Evolutionary conservation across 2,329 filamentous ascomycete genomes (phyloP).

Genomic region (Lasiodiplodia theobromae): DNA sequence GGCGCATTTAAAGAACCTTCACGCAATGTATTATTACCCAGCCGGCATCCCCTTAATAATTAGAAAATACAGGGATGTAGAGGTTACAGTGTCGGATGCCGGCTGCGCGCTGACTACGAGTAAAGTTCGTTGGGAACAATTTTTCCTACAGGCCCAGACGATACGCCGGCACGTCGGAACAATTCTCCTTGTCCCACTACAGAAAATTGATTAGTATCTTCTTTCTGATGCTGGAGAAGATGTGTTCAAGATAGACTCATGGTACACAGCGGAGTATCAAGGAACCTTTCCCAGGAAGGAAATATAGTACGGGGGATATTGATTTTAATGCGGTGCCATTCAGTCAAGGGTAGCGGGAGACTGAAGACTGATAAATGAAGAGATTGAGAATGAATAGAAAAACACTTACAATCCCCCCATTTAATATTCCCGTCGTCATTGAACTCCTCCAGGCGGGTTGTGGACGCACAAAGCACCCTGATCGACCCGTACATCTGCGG

Average conservation of each 20-base stretch:
- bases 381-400: background rate
- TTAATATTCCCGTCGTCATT: background rate
- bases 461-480: constrained; percentile 38
- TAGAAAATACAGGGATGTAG: background rate
- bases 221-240: background rate
- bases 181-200: background rate
- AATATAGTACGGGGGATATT: too few relatives aligned
- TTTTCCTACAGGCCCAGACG: background rate
- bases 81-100: background rate
- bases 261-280: background rate
- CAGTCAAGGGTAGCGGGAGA: background rate
- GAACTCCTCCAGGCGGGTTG: constrained; percentile 40
- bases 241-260: too few relatives aligned
- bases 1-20: background rate
- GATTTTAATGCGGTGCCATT: background rate
- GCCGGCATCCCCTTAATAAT: background rate
- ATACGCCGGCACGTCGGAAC: background rate
- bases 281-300: too few relatives aligned
- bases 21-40: background rate
- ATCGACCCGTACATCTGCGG: constrained; percentile 46
- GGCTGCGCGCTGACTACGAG: background rate
- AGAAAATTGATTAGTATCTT: background rate
- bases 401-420: background rate
- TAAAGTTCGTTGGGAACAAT: background rate
- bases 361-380: background rate